Evolutionary conservation across 495 filamentous ascomycete species (phyloP).

Genomic region (Penicillium ucsense): DNA sequence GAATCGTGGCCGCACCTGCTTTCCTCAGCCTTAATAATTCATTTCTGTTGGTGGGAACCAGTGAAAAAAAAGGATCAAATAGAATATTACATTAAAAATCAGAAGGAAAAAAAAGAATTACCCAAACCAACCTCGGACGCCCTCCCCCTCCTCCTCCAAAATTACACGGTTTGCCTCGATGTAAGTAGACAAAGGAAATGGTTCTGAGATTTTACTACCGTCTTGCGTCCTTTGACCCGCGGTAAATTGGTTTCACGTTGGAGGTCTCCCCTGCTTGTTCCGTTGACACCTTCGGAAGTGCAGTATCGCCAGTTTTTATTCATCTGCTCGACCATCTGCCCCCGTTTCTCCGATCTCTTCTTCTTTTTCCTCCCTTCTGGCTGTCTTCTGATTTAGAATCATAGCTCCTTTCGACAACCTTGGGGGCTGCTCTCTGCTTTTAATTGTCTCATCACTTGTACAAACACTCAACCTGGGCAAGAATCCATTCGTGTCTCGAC

Average conservation of each 20-base stretch:
- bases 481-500: not conserved
- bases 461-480: not conserved
- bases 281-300: not conserved
- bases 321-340: slow-evolving; percentile 1
- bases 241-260: slow-evolving; percentile 17
- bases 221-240: slow-evolving; percentile 8
- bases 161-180: not conserved
- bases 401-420: no score
- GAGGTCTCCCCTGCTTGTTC: slow-evolving; percentile 6
- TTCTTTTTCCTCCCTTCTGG: not conserved
- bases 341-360: slow-evolving; percentile 5
- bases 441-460: no score
- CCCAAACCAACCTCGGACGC: no score
- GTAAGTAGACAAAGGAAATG: no score
- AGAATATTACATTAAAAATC: no score
- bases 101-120: no score
- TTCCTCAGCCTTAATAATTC: slow-evolving; percentile 9
- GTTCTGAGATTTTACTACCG: not conserved
- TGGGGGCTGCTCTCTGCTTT: no score
- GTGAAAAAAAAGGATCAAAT: no score
- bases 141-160: slow-evolving; percentile 1
- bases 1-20: not conserved
- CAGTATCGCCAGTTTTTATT: slow-evolving; percentile 19
- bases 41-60: not conserved
- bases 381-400: not conserved